Conservation (phyloP, 257 asterid species). For the Nicotiana benthamiana region DNA sequence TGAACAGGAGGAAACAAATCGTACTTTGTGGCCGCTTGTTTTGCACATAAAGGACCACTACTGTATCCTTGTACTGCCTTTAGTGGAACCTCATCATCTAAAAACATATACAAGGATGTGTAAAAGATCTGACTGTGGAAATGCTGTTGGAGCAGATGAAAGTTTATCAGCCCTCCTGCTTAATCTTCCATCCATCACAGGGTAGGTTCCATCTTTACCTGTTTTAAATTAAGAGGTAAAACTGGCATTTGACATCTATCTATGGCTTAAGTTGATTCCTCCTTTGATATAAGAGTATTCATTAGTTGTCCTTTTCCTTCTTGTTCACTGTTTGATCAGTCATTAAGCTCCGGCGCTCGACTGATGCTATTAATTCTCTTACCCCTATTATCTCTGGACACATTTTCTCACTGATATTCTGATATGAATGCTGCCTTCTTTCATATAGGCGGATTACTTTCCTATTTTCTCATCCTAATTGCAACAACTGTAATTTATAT, state of each 20-base stretch:
- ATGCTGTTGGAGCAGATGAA: slow-evolving; percentile 63
- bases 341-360: background rate
- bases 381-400: no score
- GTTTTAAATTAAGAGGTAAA: background rate
- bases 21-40: slow-evolving; percentile 73
- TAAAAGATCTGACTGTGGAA: slow-evolving; percentile 66
- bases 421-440: background rate
- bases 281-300: background rate
- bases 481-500: background rate
- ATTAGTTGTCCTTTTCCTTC: background rate
- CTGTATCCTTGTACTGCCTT: slow-evolving; percentile 63
- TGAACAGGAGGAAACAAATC: slow-evolving; percentile 48
- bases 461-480: background rate
- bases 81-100: slow-evolving; percentile 76
- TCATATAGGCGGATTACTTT: background rate
- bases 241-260: background rate
- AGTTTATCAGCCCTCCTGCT: slow-evolving; percentile 64
- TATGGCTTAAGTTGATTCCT: background rate
- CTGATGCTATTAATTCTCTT: background rate
- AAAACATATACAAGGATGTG: slow-evolving; percentile 69
- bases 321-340: no score
- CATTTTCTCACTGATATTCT: no score
- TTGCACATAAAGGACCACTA: slow-evolving; percentile 69
- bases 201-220: slow-evolving; percentile 49
- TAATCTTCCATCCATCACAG: slow-evolving; percentile 95